Percentiles rank a stretch among this genome's conserved stretches.
phyloP scores from a whole-genome alignment of 352 stramenopile genomes.

The Phytophthora boehmeriae region DNA sequence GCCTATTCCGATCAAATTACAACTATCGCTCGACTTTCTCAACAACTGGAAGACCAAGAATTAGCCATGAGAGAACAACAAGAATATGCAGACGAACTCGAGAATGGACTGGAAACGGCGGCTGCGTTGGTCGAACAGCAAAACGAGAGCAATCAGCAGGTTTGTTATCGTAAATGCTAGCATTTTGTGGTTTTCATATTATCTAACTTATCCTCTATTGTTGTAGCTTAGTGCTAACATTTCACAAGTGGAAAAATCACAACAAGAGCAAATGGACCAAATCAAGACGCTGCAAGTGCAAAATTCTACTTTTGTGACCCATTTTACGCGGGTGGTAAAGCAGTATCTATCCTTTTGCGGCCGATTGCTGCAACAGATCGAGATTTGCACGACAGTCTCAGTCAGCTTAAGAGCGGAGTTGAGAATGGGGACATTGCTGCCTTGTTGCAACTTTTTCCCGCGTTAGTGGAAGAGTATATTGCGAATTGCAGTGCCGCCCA shows the following conservation, averaged over 20 bases:
- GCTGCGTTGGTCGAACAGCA: constrained; percentile 41
- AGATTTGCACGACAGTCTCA: constrained; percentile 23
- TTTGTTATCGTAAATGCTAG: constrained; percentile 13
- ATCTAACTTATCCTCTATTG: not conserved
- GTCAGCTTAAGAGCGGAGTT: constrained; percentile 20
- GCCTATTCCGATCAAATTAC: constrained; percentile 23
- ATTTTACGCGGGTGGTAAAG: constrained; percentile 24
- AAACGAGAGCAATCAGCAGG: constrained; percentile 41
- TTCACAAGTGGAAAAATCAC: constrained; percentile 12
- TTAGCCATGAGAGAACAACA: constrained; percentile 15
- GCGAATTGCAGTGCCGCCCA: not conserved
- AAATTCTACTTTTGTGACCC: constrained; percentile 15
- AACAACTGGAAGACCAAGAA: constrained; percentile 24
- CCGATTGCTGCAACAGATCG: constrained; percentile 17
- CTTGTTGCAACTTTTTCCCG: constrained; percentile 58
- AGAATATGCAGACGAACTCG: constrained; percentile 18
- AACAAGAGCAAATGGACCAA: constrained; percentile 15
- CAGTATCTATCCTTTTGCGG: constrained; percentile 23
- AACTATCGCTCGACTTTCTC: constrained; percentile 11
- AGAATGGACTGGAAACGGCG: constrained; percentile 30
- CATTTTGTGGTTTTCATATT: constrained; percentile 1
- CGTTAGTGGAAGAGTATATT: constrained; percentile 55
- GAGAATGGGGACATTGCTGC: constrained; percentile 42
- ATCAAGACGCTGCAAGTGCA: constrained; percentile 21
- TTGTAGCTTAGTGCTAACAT: constrained; percentile 25